phyloP scores from a whole-genome alignment of 169 alveolate genomes.

The Plasmodium adleri region DNA sequence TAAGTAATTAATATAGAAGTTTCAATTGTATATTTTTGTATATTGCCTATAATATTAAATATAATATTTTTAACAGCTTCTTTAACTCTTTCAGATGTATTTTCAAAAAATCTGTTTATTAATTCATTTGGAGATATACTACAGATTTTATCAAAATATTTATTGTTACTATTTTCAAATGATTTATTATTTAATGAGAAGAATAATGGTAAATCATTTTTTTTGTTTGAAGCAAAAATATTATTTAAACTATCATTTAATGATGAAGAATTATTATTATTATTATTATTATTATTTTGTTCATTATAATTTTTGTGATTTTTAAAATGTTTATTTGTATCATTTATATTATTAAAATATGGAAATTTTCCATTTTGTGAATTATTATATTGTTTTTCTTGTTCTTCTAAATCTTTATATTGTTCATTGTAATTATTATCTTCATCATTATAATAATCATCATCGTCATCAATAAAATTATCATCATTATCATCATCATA shows the following conservation, averaged over 20 bases:
- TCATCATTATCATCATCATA: neutral
- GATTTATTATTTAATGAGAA: slow-evolving; percentile 52
- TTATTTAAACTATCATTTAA: slow-evolving; percentile 53
- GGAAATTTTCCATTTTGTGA: neutral
- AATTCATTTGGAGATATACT: slow-evolving; percentile 83
- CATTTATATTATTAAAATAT: slow-evolving; percentile 2
- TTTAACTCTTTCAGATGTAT: slow-evolving; percentile 84
- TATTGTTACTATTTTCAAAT: slow-evolving; percentile 69
- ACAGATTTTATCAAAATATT: slow-evolving; percentile 75
- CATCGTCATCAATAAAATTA: neutral
- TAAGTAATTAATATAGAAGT: slow-evolving; percentile 87
- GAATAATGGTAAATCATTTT: slow-evolving; percentile 60
- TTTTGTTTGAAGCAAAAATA: slow-evolving; percentile 42
- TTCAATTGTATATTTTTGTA: slow-evolving; percentile 85
- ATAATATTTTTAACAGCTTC: slow-evolving; percentile 89
- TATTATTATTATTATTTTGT: neutral
- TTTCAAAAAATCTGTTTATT: slow-evolving; percentile 78
- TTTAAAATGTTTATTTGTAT: neutral
- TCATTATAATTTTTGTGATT: neutral
- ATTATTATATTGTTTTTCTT: neutral
- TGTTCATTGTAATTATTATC: slow-evolving; percentile 8
- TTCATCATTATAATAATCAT: slow-evolving; percentile 7
- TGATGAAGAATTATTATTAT: slow-evolving; percentile 9
- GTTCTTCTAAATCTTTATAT: neutral
- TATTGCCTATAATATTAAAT: slow-evolving; percentile 83